Conservation (phyloP, 495 filamentous ascomycete genomes). For the Tetracladium setigerum region DNA sequence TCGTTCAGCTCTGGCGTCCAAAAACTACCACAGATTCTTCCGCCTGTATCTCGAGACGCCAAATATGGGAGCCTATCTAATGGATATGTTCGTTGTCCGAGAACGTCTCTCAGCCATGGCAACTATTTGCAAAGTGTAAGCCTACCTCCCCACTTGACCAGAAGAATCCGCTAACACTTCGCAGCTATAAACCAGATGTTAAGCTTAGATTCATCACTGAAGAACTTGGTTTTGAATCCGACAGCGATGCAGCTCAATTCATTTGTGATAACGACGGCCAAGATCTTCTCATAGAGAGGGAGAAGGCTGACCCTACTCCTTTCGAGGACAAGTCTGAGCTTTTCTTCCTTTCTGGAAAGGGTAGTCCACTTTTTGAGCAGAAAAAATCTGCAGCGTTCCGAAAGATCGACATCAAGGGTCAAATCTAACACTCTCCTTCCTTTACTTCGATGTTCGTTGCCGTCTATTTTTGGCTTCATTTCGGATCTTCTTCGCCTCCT, state of each 20-base stretch:
- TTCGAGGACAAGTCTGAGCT: slow-evolving; percentile 28
- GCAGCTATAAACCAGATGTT: slow-evolving; percentile 84
- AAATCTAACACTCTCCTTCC: slow-evolving; percentile 55
- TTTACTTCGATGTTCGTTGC: slow-evolving; percentile 9
- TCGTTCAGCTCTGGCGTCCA: slow-evolving; percentile 81
- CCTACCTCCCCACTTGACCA: slow-evolving; percentile 17
- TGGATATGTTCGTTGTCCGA: slow-evolving; percentile 96
- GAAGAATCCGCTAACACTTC: not conserved
- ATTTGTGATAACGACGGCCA: slow-evolving; percentile 69
- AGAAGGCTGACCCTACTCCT: slow-evolving; percentile 35
- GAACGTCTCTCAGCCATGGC: slow-evolving; percentile 87
- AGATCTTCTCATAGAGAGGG: slow-evolving; percentile 69
- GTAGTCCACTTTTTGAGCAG: slow-evolving; percentile 61
- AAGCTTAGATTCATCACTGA: slow-evolving; percentile 87
- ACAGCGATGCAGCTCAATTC: slow-evolving; percentile 84
- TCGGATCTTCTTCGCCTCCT: slow-evolving; percentile 15
- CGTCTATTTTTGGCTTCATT: slow-evolving; percentile 11
- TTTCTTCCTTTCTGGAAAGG: slow-evolving; percentile 69
- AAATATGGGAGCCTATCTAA: slow-evolving; percentile 95
- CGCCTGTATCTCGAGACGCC: slow-evolving; percentile 87
- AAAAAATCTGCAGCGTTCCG: slow-evolving; percentile 65
- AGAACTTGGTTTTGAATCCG: slow-evolving; percentile 91
- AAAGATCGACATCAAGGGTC: slow-evolving; percentile 93
- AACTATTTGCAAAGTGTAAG: slow-evolving; percentile 91
- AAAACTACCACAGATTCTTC: slow-evolving; percentile 97